Percentiles rank a stretch among this genome's conserved stretches.
These are phyloP conservation scores for Acidomyces sp. DNA, from an alignment of 495 filamentous ascomycete species.

Conservation along the genomic window DNA sequence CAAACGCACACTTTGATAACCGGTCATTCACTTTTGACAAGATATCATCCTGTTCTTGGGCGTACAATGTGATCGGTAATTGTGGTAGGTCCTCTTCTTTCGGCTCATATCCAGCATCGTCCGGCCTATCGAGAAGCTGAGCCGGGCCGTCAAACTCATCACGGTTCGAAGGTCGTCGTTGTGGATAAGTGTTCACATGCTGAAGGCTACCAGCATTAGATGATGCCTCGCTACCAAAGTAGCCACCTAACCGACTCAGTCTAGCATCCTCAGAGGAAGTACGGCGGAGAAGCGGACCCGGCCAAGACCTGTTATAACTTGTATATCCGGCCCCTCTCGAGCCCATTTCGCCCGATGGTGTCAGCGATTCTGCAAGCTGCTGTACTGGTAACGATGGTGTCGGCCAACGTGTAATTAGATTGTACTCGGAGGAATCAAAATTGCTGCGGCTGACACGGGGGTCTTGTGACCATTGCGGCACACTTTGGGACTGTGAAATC, in stretches of 20 bases:
- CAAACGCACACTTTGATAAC: constrained; percentile 71
- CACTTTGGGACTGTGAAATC: too few species aligned
- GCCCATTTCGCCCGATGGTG: not conserved
- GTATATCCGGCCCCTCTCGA: constrained; percentile 2
- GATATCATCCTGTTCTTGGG: constrained; percentile 72
- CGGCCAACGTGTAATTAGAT: constrained; percentile 6
- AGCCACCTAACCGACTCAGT: constrained; percentile 1
- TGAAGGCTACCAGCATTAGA: not conserved
- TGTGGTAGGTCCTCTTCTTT: constrained; percentile 68
- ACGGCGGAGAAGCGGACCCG: constrained; percentile 4
- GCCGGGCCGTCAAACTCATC: constrained; percentile 83
- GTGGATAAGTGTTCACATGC: constrained; percentile 27
- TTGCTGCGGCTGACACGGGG: not conserved
- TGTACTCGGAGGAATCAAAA: not conserved
- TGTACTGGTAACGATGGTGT: constrained; percentile 3
- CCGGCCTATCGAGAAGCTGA: constrained; percentile 59
- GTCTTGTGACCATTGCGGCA: not conserved
- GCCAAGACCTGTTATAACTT: constrained; percentile 3
- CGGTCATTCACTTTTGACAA: constrained; percentile 68
- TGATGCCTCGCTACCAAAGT: constrained; percentile 9
- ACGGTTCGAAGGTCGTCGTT: constrained; percentile 63
- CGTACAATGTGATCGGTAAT: constrained; percentile 68
- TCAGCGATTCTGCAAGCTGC: constrained; percentile 1
- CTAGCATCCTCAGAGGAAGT: constrained; percentile 10
- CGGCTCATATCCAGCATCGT: constrained; percentile 49